phyloP scores from a whole-genome alignment of 192 early-diverging fungal species.

The Coemansia sp. region DNA sequence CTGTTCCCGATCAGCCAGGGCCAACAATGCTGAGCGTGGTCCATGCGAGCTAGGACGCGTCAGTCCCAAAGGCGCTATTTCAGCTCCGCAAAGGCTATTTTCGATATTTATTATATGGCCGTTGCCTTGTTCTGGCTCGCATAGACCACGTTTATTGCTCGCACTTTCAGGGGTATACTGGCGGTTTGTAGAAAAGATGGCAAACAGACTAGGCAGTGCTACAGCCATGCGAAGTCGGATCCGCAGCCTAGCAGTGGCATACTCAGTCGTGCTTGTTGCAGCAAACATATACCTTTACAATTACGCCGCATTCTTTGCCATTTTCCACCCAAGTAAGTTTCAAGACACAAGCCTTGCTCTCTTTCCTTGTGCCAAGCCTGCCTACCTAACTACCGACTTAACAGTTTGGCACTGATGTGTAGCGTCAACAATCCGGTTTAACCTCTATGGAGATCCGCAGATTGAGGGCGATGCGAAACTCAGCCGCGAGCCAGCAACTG shows the following conservation, averaged over 20 bases:
- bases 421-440: constrained; percentile 48
- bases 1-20: no score
- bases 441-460: constrained; percentile 64
- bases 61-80: no score
- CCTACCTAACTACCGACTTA: no score
- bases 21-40: no score
- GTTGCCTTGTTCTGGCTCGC: no score
- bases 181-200: no score
- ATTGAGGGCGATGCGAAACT: constrained; percentile 66
- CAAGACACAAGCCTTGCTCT: not conserved
- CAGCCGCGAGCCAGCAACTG: constrained; percentile 49
- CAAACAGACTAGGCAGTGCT: not conserved
- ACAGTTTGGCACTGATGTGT: constrained; percentile 2
- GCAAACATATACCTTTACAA: constrained; percentile 40
- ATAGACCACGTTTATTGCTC: not conserved
- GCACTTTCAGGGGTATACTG: no score
- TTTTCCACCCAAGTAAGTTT: constrained; percentile 21
- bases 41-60: no score
- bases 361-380: not conserved
- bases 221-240: constrained; percentile 1
- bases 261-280: constrained; percentile 9
- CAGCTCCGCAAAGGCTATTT: no score
- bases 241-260: constrained; percentile 8
- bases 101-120: no score
- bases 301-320: constrained; percentile 24